These are phyloP conservation scores for Eucalyptus guilfoylei DNA, from an alignment of 345 rosid species.

Conservation along the genomic window DNA sequence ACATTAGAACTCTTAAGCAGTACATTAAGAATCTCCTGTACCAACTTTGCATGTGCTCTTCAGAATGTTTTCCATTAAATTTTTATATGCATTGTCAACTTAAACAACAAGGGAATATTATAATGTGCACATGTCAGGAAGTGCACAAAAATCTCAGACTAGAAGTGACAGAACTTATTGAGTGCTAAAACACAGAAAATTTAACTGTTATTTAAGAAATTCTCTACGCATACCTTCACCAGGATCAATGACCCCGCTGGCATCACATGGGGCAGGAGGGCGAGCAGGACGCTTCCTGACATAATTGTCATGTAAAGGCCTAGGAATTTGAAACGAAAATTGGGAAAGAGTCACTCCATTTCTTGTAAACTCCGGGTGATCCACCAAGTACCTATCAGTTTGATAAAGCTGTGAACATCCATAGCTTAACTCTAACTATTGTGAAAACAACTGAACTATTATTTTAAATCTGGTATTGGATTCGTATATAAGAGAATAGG, in stretches of 20 bases:
- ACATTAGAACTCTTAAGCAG: not conserved
- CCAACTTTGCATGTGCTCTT: not conserved
- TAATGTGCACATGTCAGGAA: not conserved
- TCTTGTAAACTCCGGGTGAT: constrained; percentile 4
- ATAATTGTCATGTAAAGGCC: constrained; percentile 9
- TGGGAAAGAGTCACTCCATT: not conserved
- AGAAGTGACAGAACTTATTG: not conserved
- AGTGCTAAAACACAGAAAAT: not conserved
- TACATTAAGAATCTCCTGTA: not conserved
- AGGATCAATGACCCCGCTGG: not conserved
- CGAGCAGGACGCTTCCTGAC: constrained; percentile 7
- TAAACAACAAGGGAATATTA: not conserved
- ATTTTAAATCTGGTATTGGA: not conserved
- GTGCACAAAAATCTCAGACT: not conserved
- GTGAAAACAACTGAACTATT: not conserved
- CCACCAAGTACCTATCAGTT: constrained; percentile 1
- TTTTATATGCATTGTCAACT: not conserved
- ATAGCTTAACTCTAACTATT: not conserved
- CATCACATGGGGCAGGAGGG: not conserved
- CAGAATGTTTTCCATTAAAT: not conserved
- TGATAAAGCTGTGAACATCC: not conserved
- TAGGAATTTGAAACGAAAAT: constrained; percentile 12
- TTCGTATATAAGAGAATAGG: not conserved
- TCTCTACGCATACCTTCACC: not conserved
- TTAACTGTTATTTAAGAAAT: not conserved